Base-by-base conservation (phyloP, 108 stramenopile species). In the Seminavis robusta region DNA sequence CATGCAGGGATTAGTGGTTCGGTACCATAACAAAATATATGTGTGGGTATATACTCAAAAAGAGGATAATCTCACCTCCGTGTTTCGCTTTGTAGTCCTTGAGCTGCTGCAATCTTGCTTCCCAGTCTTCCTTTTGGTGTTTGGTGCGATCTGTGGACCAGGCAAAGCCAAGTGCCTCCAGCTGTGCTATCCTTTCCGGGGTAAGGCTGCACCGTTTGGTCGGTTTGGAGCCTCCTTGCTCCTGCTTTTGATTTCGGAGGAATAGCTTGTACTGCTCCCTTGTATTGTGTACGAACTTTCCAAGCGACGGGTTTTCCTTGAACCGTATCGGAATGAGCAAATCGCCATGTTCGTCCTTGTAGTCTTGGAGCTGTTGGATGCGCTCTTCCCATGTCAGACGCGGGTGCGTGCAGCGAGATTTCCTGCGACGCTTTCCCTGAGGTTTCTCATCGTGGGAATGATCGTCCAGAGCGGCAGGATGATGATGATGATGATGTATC, bases 141-240 rank as follows among this genome's bases (percentile, higher is more conserved):
- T 52, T 50, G 32, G 31, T 51, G 10, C 69, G 30, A 24, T 62
- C 40, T 0, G 69, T 62, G 27, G 55, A 64, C 76, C 78, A 84
- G 11, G 58, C 67, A 53, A 84, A 84, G 11, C 71, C 83, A 16
- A 84, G 21, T 0, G 45, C 65, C 21, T 84, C 70, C 28, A 84
- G 44, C 30, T 70, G 59, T 19, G 39, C 52, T 51, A 84, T 72
- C 3, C 79, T 54, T 13, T 80, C 79, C 1, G 65, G 52, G 26
- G 83, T 80, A 39, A 84, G 68, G 45, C 61, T 55, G 59, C 78
- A 77, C 34, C 38, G 49, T 51, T 71, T 67, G n/a, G n/a, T n/a
- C n/a, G n/a, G n/a, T 29, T 67, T 58, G 43, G 59, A 67, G 6
- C 66, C 66, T n/a, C 33, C 48, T 5, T 57, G 71, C 6, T 52